Evolutionary conservation across 2,329 filamentous ascomycete species (phyloP).

Genomic region (Pestalotiopsis fici): DNA sequence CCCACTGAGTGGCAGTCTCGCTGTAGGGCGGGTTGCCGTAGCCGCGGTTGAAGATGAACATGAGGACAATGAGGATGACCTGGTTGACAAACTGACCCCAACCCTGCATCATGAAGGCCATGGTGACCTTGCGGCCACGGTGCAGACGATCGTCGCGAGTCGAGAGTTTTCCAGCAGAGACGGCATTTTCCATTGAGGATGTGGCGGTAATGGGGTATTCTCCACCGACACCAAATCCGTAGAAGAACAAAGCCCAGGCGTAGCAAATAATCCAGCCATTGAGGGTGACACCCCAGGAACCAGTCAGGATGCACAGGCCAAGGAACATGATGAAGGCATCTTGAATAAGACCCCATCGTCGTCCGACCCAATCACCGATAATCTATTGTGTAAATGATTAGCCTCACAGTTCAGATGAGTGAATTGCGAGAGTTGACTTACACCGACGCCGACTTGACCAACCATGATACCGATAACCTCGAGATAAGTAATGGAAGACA

Average conservation of each 20-base stretch:
- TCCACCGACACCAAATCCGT: conserved; percentile 74
- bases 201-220: conserved; percentile 98
- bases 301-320: conserved; percentile 87
- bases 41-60: conserved; percentile 86
- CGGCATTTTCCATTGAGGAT: conserved; percentile 88
- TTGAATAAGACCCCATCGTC: conserved; percentile 93
- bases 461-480: conserved; percentile 95
- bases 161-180: conserved; percentile 82
- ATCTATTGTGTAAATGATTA: conserved; percentile 35
- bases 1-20: conserved; percentile 77
- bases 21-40: conserved; percentile 77
- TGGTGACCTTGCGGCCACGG: conserved; percentile 92
- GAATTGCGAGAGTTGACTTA: conserved; percentile 41
- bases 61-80: conserved; percentile 79
- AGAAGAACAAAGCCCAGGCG: conserved; percentile 92
- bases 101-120: conserved; percentile 96
- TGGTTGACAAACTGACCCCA: conserved; percentile 98
- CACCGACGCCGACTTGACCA: conserved; percentile 84
- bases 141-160: conserved; percentile 92
- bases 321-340: conserved; percentile 94
- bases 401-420: conserved; percentile 7
- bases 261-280: conserved; percentile 98
- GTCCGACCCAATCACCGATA: conserved; percentile 75
- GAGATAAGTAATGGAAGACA: conserved; percentile 83
- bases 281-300: conserved; percentile 82